These are phyloP conservation scores for Artemisia argyi DNA, from an alignment of 129 eudicot genomes.

Conservation along the genomic window DNA sequence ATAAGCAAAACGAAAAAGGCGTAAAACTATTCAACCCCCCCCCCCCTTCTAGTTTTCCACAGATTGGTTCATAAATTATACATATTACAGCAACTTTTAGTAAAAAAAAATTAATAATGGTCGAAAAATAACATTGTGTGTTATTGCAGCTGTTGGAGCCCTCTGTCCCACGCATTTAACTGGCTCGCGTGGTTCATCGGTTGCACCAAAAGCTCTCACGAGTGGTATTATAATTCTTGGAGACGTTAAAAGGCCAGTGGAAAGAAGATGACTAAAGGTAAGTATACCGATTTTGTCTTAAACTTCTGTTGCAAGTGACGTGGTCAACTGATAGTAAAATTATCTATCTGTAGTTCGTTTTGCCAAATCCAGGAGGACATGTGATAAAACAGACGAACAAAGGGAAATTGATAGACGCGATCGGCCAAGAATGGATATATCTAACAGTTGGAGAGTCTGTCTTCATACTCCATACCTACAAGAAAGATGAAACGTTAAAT, in stretches of 20 bases:
- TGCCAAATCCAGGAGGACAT: constrained; percentile 87
- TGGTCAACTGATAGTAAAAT: background rate
- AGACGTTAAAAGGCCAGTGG: constrained; percentile 62
- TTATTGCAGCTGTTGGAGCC: constrained; percentile 70
- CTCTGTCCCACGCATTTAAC: constrained; percentile 32
- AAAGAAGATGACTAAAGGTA: constrained; percentile 81
- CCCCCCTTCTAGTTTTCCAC: too few relatives aligned
- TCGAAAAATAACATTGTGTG: background rate
- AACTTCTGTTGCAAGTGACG: background rate
- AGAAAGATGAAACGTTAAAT: constrained; percentile 22
- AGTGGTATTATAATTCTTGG: constrained; percentile 91
- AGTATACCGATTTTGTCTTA: background rate
- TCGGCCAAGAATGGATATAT: constrained; percentile 82
- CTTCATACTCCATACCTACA: constrained; percentile 58
- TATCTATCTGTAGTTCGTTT: constrained; percentile 43
- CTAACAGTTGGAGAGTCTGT: constrained; percentile 82
- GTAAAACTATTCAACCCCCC: too few relatives aligned
- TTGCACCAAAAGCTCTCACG: constrained; percentile 11
- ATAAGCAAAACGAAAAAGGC: too few relatives aligned
- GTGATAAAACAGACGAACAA: constrained; percentile 88
- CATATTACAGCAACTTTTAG: background rate
- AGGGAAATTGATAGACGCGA: constrained; percentile 51
- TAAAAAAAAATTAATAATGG: background rate
- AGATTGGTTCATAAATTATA: background rate
- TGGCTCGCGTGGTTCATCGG: too few relatives aligned